A percentile compares a stretch with the other conserved stretches of the same genome.
These are phyloP conservation scores for Periconia macrospinosa DNA, from an alignment of 2,329 filamentous ascomycete species.

Conservation along the genomic window DNA sequence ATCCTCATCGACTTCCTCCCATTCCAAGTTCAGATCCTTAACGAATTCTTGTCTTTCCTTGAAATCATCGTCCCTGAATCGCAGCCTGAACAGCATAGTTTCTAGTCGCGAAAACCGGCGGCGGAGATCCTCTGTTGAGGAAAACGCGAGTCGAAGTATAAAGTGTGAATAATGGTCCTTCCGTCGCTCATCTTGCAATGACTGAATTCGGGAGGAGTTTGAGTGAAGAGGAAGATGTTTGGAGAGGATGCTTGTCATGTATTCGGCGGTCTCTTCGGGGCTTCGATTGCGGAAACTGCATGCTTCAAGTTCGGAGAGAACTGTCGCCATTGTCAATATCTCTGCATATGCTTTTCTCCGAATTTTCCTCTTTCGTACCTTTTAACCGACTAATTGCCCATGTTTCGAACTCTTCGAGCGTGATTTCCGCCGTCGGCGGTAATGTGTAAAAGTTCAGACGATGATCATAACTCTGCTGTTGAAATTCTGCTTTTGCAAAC, in stretches of 20 bases:
- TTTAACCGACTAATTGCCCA: conserved; percentile 94
- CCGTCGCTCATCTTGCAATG: conserved; percentile 73
- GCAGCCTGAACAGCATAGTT: conserved; percentile 82
- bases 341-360: neutral
- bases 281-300: conserved; percentile 93
- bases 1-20: conserved; percentile 77
- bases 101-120: conserved; percentile 85
- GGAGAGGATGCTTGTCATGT: conserved; percentile 84
- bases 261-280: conserved; percentile 75
- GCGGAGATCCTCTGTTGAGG: conserved; percentile 86
- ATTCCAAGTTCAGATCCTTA: conserved; percentile 74
- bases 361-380: conserved; percentile 54
- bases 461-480: conserved; percentile 77
- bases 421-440: conserved; percentile 90
- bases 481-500: conserved; percentile 76
- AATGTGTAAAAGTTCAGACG: conserved; percentile 89
- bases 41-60: conserved; percentile 77
- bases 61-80: conserved; percentile 75
- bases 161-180: conserved; percentile 99
- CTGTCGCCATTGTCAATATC: conserved; percentile 46
- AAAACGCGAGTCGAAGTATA: conserved; percentile 90
- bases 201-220: conserved; percentile 65
- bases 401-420: conserved; percentile 95
- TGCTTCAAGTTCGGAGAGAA: conserved; percentile 86
- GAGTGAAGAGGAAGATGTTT: conserved; percentile 83